Conservation (phyloP, 768 basidiomycete species). For the Steccherinum ochraceum region DNA sequence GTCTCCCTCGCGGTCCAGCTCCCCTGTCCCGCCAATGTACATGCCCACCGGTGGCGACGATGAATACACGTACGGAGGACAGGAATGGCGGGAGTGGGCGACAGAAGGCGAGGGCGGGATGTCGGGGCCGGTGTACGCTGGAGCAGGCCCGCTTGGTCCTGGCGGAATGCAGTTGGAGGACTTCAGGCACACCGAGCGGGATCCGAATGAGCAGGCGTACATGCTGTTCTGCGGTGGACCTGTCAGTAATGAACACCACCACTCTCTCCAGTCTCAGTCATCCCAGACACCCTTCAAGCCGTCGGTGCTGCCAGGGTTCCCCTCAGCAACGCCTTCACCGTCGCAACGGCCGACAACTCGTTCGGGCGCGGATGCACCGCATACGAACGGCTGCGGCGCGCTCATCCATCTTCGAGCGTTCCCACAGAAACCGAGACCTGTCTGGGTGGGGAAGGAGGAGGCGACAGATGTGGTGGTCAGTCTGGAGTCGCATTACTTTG, state of each 20-base stretch:
- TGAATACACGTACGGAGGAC: conserved; percentile 11
- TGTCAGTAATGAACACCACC: background rate
- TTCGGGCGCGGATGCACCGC: background rate
- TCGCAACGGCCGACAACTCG: conserved; percentile 13
- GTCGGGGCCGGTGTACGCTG: conserved; percentile 4
- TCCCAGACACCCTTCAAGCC: too few species aligned
- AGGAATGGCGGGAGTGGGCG: conserved; percentile 14
- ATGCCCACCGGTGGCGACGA: conserved; percentile 13
- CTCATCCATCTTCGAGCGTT: conserved; percentile 51
- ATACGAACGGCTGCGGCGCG: conserved; percentile 57
- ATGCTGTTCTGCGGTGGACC: conserved; percentile 36
- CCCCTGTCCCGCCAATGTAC: conserved; percentile 1
- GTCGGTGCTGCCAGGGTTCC: conserved; percentile 27
- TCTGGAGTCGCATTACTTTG: conserved; percentile 55
- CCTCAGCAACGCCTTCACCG: conserved; percentile 8
- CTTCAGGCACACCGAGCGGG: conserved; percentile 11
- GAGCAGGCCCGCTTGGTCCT: conserved; percentile 7
- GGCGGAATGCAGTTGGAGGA: background rate
- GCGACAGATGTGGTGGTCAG: conserved; percentile 50
- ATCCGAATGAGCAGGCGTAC: conserved; percentile 22
- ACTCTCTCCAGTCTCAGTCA: conserved; percentile 12
- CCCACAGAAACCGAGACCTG: conserved; percentile 42
- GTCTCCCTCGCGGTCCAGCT: background rate
- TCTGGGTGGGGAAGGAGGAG: conserved; percentile 52
- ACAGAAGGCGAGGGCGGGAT: conserved; percentile 1